Base-by-base conservation (phyloP, 306 rosid genomes). In the Cucurbita moschata region DNA sequence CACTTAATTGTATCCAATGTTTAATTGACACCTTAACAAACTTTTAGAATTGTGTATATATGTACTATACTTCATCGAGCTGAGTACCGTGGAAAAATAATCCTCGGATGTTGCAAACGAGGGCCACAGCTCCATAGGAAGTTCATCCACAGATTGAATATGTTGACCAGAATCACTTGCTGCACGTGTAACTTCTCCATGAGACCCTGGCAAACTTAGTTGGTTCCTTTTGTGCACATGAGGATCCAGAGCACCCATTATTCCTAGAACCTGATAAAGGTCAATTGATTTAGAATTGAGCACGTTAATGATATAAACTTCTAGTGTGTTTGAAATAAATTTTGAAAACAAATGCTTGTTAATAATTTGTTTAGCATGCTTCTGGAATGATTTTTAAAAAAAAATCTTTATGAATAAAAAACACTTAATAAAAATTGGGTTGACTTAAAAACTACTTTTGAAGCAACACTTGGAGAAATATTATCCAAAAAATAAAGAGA, bases 181-280 rank as follows among this genome's bases (percentile, higher is more conserved):
- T 75, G 92, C 92, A 52, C 88, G 92, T 1, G 84, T 65, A 59
- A 89, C 92, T 37, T 94, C 99, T 72, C 97, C 95, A 70, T 91
- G 97, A 55, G 86, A 81, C 72, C 97, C 99, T 6, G 92, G 89
- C 86, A 85, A 83, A 72, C 85, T 77, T 85, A 76, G 86, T 75
- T 91, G 97, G 81, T 94, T 91, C 79, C 85, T 77, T 80, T 94
- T 94, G 80, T 94, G 92, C 77, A 74, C 86, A 83, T 91, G 99
- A 82, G 99, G 99, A 83, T 94, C 99, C 77, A 94, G 79, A 77
- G 99, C 99, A 77, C 99, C 99, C 96, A 94, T 94, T 76, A 94
- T 94, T 65, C 99, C 99, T 66, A 94, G 95, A 76, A 94, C 99
- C 99, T 94, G 71, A 52, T 35, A 35, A 74, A 83, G 61, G 26